These are phyloP conservation scores for Xylaria sp. DNA, from an alignment of 2,329 filamentous ascomycete species.

Conservation along the genomic window DNA sequence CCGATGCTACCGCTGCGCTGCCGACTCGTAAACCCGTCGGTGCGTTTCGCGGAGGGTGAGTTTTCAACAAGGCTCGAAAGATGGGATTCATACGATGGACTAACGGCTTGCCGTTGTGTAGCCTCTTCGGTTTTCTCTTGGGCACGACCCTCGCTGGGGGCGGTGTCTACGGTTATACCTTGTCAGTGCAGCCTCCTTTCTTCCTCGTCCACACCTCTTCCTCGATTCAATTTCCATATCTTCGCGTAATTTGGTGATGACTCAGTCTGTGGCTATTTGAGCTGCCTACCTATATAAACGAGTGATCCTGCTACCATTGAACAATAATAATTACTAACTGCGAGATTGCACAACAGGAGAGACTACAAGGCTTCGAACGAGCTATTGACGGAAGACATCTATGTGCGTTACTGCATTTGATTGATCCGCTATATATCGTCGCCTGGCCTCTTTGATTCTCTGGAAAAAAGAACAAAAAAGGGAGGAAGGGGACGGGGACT, in stretches of 20 bases:
- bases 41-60: constrained; percentile 71
- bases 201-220: background rate
- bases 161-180: constrained; percentile 89
- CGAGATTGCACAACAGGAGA: constrained; percentile 55
- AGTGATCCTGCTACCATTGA: background rate
- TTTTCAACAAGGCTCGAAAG: constrained; percentile 28
- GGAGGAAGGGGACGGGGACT: constrained; percentile 29
- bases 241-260: background rate
- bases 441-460: constrained; percentile 28
- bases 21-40: constrained; percentile 69
- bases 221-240: background rate
- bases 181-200: constrained; percentile 54
- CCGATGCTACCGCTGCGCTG: constrained; percentile 58
- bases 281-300: background rate
- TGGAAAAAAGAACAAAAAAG: background rate
- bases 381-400: constrained; percentile 93
- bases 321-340: constrained; percentile 37
- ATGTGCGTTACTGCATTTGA: constrained; percentile 73
- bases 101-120: constrained; percentile 51
- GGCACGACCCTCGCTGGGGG: constrained; percentile 82
- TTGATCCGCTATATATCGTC: constrained; percentile 42
- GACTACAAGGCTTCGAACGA: constrained; percentile 96
- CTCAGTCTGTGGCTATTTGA: background rate
- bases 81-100: background rate
- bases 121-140: constrained; percentile 90